A percentile compares a stretch with the other conserved stretches of the same genome.
Conservation (phyloP, 1,284 basidiomycete genomes). For the Rhodotorula glutinis region DNA sequence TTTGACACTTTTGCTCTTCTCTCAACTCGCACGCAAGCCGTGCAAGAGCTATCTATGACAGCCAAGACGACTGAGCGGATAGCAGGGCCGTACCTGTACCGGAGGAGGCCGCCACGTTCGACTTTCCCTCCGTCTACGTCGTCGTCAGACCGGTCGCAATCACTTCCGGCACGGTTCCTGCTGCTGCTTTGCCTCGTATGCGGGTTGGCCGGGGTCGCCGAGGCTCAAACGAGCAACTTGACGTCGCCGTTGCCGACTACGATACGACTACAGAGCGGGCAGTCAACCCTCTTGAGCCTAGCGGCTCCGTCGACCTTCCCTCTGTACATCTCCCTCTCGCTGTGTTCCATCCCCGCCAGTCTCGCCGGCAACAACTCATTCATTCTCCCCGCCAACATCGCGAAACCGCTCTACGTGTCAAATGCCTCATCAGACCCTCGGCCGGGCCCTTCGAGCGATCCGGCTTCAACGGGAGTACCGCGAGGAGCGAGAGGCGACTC, state of each 20-base stretch:
- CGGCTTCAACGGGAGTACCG: neutral
- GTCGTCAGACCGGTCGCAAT: neutral
- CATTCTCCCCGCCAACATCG: constrained; percentile 10
- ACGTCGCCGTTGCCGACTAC: constrained; percentile 2
- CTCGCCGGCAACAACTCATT: neutral
- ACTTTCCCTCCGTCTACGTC: too few species aligned
- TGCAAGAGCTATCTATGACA: neutral
- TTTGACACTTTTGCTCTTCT: neutral
- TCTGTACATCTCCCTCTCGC: constrained; percentile 27
- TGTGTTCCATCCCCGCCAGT: constrained; percentile 25
- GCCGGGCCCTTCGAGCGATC: constrained; percentile 10
- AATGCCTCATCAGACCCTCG: neutral
- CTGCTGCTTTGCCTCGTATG: neutral
- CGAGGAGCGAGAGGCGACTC: constrained; percentile 1
- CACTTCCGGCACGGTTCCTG: too few species aligned
- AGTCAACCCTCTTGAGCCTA: constrained; percentile 1
- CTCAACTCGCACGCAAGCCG: too few species aligned
- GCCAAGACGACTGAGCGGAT: constrained; percentile 10
- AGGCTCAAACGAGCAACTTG: neutral
- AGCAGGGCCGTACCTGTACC: neutral
- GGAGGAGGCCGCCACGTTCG: constrained; percentile 3
- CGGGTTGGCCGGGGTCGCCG: neutral
- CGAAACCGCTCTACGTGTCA: constrained; percentile 33
- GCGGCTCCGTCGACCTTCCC: constrained; percentile 6
- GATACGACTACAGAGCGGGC: constrained; percentile 1